Evolutionary conservation across 441 rosid genomes (phyloP).

Genomic region (Viola pubescens): DNA sequence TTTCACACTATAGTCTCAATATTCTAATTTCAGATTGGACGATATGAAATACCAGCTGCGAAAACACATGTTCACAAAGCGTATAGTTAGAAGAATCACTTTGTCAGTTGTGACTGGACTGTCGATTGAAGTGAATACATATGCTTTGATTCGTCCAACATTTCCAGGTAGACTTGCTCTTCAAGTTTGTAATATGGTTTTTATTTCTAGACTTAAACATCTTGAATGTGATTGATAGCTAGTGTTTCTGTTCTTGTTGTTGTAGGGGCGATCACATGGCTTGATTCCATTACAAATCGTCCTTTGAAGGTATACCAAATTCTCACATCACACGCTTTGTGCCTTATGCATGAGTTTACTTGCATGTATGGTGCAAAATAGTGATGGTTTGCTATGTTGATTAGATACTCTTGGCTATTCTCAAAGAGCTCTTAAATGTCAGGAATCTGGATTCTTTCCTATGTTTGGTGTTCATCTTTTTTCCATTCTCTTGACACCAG

Average conservation of each 20-base stretch:
- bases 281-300: constrained; percentile 85
- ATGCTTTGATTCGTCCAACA: constrained; percentile 81
- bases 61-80: constrained; percentile 75
- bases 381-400: no score
- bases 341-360: neutral
- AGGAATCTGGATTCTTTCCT: neutral
- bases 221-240: neutral
- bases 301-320: constrained; percentile 60
- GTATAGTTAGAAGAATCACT: constrained; percentile 56
- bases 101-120: constrained; percentile 49
- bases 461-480: neutral
- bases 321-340: constrained; percentile 6
- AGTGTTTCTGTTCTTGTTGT: constrained; percentile 13
- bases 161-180: constrained; percentile 42
- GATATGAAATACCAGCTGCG: constrained; percentile 85
- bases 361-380: no score
- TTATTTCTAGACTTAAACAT: neutral
- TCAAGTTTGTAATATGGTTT: constrained; percentile 1
- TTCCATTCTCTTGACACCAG: neutral
- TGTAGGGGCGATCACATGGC: constrained; percentile 74
- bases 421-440: no score
- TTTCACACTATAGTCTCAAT: neutral
- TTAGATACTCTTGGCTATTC: no score
- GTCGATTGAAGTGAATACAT: constrained; percentile 70
- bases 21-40: constrained; percentile 51